These are phyloP conservation scores for Starmera dryadoides DNA, from an alignment of 805 yeast genomes.

Conservation along the genomic window DNA sequence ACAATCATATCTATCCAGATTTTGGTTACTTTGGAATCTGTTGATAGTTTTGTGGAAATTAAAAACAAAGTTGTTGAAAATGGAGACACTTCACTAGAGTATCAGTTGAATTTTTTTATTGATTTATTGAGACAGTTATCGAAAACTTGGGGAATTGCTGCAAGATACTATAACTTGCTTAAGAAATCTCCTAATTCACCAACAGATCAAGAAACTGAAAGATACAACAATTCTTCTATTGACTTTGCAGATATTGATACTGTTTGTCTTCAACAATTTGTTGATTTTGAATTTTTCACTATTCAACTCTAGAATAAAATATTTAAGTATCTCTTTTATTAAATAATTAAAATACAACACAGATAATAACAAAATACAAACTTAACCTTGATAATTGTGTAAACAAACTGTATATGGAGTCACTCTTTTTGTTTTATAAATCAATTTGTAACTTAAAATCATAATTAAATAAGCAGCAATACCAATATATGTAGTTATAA, in stretches of 20 bases:
- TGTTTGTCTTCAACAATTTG: too few relatives aligned
- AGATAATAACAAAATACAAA: too few relatives aligned
- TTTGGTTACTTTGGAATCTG: slow-evolving; percentile 30
- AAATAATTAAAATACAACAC: too few relatives aligned
- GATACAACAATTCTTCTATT: too few relatives aligned
- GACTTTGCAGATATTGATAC: too few relatives aligned
- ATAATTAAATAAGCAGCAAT: slow-evolving; percentile 46
- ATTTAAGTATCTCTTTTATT: too few relatives aligned
- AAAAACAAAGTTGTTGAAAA: not conserved
- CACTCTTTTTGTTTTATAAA: slow-evolving; percentile 34
- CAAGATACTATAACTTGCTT: slow-evolving; percentile 35
- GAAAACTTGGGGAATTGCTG: slow-evolving; percentile 40
- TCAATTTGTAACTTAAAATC: slow-evolving; percentile 42
- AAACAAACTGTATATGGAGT: slow-evolving; percentile 41
- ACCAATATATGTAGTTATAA: slow-evolving; percentile 58
- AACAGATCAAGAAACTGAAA: too few relatives aligned
- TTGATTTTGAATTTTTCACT: too few relatives aligned
- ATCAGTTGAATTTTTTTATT: slow-evolving; percentile 31
- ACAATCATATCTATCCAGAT: slow-evolving; percentile 33
- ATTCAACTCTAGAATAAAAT: too few relatives aligned
- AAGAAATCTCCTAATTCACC: slow-evolving; percentile 7
- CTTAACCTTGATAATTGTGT: slow-evolving; percentile 32
- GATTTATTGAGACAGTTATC: slow-evolving; percentile 33
- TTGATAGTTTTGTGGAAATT: slow-evolving; percentile 5
- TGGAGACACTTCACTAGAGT: slow-evolving; percentile 11